A percentile compares a stretch with the other conserved stretches of the same genome.
These are phyloP conservation scores for Verticillium dahliae DNA, from an alignment of 2,329 filamentous ascomycete species.

Conservation along the genomic window DNA sequence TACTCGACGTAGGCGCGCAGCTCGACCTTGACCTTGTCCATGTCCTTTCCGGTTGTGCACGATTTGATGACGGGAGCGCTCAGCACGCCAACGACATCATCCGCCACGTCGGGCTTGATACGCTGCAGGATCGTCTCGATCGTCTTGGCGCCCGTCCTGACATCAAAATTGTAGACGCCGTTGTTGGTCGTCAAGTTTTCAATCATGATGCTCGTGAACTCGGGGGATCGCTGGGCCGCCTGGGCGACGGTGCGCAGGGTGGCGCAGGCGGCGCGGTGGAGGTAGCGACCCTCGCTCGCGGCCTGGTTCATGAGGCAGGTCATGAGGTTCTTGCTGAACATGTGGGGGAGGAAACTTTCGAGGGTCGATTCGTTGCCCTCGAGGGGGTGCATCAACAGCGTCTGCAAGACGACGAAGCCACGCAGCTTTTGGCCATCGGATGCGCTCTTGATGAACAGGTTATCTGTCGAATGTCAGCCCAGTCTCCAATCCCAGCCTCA, in stretches of 20 bases:
- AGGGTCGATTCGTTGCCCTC: slow-evolving; percentile 26
- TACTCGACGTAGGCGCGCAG: slow-evolving; percentile 48
- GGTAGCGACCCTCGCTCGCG: slow-evolving; percentile 67
- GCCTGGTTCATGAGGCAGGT: slow-evolving; percentile 78
- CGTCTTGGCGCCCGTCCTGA: slow-evolving; percentile 78
- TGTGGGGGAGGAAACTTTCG: slow-evolving; percentile 26
- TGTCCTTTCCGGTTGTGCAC: slow-evolving; percentile 20
- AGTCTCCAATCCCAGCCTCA: not conserved
- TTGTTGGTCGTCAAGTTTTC: slow-evolving; percentile 62
- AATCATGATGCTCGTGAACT: slow-evolving; percentile 54
- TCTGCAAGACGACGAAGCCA: slow-evolving; percentile 82
- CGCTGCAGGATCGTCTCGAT: slow-evolving; percentile 66
- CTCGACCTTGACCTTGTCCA: slow-evolving; percentile 26
- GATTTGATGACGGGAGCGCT: slow-evolving; percentile 18
- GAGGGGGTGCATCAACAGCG: slow-evolving; percentile 52
- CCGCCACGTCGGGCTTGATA: slow-evolving; percentile 49
- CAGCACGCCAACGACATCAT: slow-evolving; percentile 38
- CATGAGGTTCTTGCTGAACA: slow-evolving; percentile 82
- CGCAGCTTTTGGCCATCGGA: slow-evolving; percentile 88
- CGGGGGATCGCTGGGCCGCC: slow-evolving; percentile 55
- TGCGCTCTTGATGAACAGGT: slow-evolving; percentile 73
- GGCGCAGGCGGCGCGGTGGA: slow-evolving; percentile 73
- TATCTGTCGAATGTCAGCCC: slow-evolving; percentile 47
- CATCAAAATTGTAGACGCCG: slow-evolving; percentile 76
- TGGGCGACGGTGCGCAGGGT: slow-evolving; percentile 65